A percentile compares a stretch with the other conserved stretches of the same genome.
These are phyloP conservation scores for Cladosporium halotolerans DNA, from an alignment of 2,329 filamentous ascomycete genomes.

Conservation along the genomic window DNA sequence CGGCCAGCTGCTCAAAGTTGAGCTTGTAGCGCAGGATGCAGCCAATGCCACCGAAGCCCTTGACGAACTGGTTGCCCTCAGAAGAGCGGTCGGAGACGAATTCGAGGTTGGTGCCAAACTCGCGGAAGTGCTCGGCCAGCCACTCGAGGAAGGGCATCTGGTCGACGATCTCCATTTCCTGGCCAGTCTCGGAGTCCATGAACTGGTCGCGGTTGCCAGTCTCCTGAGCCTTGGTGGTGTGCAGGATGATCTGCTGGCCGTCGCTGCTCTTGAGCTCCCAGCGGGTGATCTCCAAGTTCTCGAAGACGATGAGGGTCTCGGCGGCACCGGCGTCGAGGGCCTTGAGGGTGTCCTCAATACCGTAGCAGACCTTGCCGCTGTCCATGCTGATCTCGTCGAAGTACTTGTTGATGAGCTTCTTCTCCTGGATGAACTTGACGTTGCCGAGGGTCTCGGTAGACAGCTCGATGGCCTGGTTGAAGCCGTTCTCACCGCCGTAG, in stretches of 20 bases:
- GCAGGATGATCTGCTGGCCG: slow-evolving; percentile 66
- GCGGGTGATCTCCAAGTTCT: slow-evolving; percentile 91
- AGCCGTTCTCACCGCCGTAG: slow-evolving; percentile 97
- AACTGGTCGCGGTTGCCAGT: slow-evolving; percentile 70
- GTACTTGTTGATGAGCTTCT: slow-evolving; percentile 98
- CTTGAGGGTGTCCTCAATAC: slow-evolving; percentile 95
- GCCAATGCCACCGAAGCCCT: slow-evolving; percentile 97
- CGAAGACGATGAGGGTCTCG: slow-evolving; percentile 91
- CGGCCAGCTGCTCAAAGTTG: slow-evolving; percentile 98
- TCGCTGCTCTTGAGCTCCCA: slow-evolving; percentile 79
- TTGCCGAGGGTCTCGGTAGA: slow-evolving; percentile 93
- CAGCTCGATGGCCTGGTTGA: slow-evolving; percentile 98
- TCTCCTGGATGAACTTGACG: slow-evolving; percentile 99
- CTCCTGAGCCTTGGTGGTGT: slow-evolving; percentile 85
- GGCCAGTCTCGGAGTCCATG: slow-evolving; percentile 89
- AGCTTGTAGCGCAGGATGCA: slow-evolving; percentile 98
- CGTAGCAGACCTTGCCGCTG: slow-evolving; percentile 93
- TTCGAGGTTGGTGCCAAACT: slow-evolving; percentile 91
- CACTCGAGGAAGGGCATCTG: slow-evolving; percentile 96
- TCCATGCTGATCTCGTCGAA: slow-evolving; percentile 99
- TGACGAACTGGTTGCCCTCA: slow-evolving; percentile 99
- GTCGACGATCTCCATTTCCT: slow-evolving; percentile 91
- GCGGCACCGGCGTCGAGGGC: slow-evolving; percentile 91
- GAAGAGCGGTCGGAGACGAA: slow-evolving; percentile 97
- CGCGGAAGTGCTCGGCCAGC: slow-evolving; percentile 97